Base-by-base conservation (phyloP, 176 grass and related monocot genomes). In the Poa annua region DNA sequence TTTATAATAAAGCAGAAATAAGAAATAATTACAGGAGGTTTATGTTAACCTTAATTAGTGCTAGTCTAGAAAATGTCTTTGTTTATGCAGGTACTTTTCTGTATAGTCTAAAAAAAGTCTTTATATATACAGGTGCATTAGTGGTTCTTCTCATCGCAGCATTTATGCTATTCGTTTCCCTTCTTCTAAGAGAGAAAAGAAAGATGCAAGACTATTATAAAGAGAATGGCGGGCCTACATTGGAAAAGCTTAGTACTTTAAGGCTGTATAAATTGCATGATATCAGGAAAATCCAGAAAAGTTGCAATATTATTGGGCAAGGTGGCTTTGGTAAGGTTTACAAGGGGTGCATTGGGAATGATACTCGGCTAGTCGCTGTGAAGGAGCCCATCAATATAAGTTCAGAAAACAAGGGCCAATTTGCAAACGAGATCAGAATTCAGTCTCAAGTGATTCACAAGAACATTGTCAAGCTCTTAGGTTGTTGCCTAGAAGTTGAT, bases 391-490 rank as follows among this genome's bases (percentile, higher is more conserved):
- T 61, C 22, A 26, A 13, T 61, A 3, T 5, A 61, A 61, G 5
- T 4, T 61, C 57, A 25, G 11, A 12, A 13, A 1, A 25, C 22
- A 61, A 61, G 25, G 4, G 11, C 57, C 21, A 25, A 25, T 61
- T 61, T 61, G 11, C 9, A 61, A 61, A 61, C 4, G 57, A 61
- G 10, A 61, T 61, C 22, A 26, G 4, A 10, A 61, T 61, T 13
- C 57, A 26, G 57, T 61, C 57, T 26, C 57, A 4, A 26, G 57
- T 26, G 10, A 61, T 25, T 25, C 57, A 61, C 57, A 61, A 61
- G 57, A 61, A 61, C 57, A 61, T 61, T 61, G 57, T 61, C 57
- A 61, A 25, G 22, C 57, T 61, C 57, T 12, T 61, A 61, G 57
- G 57, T 26, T 61, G 57, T 26, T 61, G 57, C 57, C 21, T 61